Evolutionary conservation across 768 basidiomycete genomes (phyloP).

Genomic region (Strobilomyces confusus): DNA sequence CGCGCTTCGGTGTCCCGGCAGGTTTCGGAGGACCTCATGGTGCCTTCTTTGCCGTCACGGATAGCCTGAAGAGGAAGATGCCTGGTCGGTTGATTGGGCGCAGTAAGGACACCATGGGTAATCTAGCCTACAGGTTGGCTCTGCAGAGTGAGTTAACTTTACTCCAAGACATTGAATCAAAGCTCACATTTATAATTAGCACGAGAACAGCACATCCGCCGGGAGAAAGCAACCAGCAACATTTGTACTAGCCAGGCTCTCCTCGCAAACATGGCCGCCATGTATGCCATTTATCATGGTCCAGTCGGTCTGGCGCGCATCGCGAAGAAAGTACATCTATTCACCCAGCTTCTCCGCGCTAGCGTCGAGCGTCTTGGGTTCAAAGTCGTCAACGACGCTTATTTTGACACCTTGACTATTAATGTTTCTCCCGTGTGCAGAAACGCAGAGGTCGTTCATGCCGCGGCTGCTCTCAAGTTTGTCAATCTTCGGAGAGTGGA

Average conservation of each 20-base stretch:
- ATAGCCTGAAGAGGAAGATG: conserved; percentile 94
- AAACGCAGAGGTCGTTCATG: conserved; percentile 62
- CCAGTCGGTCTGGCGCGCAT: conserved; percentile 81
- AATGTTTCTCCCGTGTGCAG: conserved; percentile 60
- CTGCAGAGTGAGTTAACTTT: conserved; percentile 75
- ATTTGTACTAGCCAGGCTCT: conserved; percentile 98
- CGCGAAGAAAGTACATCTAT: conserved; percentile 84
- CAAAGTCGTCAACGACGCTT: conserved; percentile 60
- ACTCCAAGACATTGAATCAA: background rate
- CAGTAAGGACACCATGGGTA: conserved; percentile 80
- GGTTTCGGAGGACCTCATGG: conserved; percentile 99
- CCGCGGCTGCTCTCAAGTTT: conserved; percentile 53
- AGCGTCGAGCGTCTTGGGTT: conserved; percentile 72
- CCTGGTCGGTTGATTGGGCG: conserved; percentile 94
- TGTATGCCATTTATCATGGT: conserved; percentile 98
- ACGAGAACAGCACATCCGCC: conserved; percentile 94
- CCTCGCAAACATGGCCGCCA: conserved; percentile 98
- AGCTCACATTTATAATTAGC: conserved; percentile 43
- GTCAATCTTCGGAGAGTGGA: conserved; percentile 85
- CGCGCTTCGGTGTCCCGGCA: conserved; percentile 92
- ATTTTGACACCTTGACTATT: conserved; percentile 90
- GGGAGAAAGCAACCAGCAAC: conserved; percentile 97
- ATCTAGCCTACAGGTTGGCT: conserved; percentile 87
- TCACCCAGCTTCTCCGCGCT: conserved; percentile 72
- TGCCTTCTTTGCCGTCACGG: conserved; percentile 94